Evolutionary conservation across 495 filamentous ascomycete genomes (phyloP).

Genomic region (Tuber magnatum): DNA sequence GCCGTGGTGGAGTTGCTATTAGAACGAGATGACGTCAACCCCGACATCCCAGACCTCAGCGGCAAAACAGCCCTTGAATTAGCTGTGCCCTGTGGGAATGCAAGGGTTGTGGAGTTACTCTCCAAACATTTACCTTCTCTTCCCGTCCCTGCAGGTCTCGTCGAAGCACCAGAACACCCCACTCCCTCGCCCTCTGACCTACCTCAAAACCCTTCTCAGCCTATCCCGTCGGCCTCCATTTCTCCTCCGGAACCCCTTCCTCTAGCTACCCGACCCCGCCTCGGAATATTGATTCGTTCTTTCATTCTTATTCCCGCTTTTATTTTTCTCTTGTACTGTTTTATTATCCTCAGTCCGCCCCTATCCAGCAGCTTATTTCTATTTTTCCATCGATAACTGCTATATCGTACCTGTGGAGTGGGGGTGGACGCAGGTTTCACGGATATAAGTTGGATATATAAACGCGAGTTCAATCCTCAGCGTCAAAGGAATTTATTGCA

Average conservation of each 20-base stretch:
- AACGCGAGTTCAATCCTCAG: not conserved
- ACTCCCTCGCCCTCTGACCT: fast-evolving
- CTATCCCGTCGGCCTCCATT: not conserved
- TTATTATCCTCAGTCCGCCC: too few relatives aligned
- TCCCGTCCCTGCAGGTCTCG: not conserved
- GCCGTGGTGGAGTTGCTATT: not conserved
- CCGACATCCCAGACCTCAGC: too few relatives aligned
- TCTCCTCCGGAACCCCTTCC: not conserved
- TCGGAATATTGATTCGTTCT: too few relatives aligned
- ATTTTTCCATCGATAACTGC: not conserved
- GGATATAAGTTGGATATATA: not conserved
- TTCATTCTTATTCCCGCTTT: too few relatives aligned
- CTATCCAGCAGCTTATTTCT: not conserved
- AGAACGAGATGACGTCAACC: not conserved
- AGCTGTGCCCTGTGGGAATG: not conserved
- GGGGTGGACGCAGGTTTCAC: too few relatives aligned
- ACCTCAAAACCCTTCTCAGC: not conserved
- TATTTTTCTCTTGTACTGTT: too few relatives aligned
- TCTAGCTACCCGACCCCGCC: too few relatives aligned
- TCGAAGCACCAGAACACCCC: not conserved
- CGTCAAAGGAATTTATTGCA: not conserved
- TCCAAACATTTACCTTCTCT: not conserved
- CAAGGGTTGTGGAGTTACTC: not conserved
- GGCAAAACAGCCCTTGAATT: not conserved
- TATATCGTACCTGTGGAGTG: not conserved